Evolutionary conservation across 371 early-diverging fungal species (phyloP), one percentile per base, ranked within the genome.

Genomic region (Sporodiniella umbellata): DNA sequence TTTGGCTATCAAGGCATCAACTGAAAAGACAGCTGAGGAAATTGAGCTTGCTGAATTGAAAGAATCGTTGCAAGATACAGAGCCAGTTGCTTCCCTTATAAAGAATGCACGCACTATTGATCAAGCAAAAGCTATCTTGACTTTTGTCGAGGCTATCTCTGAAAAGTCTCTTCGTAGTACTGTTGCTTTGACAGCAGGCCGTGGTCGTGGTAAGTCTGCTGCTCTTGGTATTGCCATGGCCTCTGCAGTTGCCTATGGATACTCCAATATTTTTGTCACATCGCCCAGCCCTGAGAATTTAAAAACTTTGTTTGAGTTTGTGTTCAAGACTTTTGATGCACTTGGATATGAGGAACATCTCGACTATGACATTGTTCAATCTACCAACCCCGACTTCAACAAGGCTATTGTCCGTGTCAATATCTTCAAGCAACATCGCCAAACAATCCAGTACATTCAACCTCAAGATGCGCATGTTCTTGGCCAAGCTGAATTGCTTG

Each of bases 141-240:
- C 94, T 17, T 95, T 98, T 63, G 87, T 95, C 31, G 97, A 96
- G 52, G 91, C 91, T 4, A 94, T 96, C 46, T 85, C 94, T 0
- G 96, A 95, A 60, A 96, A 97, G 65, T 88, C 89, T 1, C 79
- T 96, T 33, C 87, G 92, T 37, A 85, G 88, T 33, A 96, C 96
- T 0, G 94, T 96, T 23, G 80, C 94, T 0, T 78, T 99, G 63
- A 99, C 98, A 3, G 99, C 99, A 21, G 84, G 90, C 25, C 93
- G 99, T 82, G 99, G 99, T 66, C 89, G 99, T 58, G 99, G 99
- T 68, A 99, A 99, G 77, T 99, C 99, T 11, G 99, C 99, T 0
- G 89, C 99, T 0, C 80, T 99, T 35, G 99, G 99, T 33, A 81
- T 99, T 33, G 84, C 97, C 22, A 90, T 99, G 66, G 95, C 99